phyloP scores from a whole-genome alignment of 495 filamentous ascomycete species.

The Daldinia concentrica region DNA sequence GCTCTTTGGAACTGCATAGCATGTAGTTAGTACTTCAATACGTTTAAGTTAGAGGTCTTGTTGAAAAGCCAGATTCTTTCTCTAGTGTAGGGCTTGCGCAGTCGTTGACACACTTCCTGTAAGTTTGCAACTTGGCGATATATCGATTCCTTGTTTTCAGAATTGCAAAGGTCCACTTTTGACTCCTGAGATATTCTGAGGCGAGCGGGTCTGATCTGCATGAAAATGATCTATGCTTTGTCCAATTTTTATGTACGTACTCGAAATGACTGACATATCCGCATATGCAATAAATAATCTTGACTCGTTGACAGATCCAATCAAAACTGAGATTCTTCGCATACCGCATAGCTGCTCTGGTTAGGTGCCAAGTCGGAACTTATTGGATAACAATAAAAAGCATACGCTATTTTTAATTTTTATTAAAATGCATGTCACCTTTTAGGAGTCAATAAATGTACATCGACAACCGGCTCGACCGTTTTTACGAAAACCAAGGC shows the following conservation, averaged over 20 bases:
- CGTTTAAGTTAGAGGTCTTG: no score
- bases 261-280: background rate
- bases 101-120: background rate
- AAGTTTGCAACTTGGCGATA: background rate
- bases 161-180: slow-evolving; percentile 23
- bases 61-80: no score
- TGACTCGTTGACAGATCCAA: background rate
- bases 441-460: background rate
- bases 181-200: slow-evolving; percentile 22
- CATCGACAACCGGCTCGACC: background rate
- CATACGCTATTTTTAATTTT: background rate
- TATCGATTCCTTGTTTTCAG: slow-evolving; percentile 1
- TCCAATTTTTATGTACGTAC: no score
- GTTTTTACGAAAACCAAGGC: background rate
- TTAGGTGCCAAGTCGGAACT: background rate
- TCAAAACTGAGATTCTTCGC: background rate
- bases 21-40: no score
- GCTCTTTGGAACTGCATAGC: no score
- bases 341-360: background rate
- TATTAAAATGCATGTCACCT: background rate
- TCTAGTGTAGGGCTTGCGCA: no score
- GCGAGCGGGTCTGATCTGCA: background rate
- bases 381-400: background rate
- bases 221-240: background rate
- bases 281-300: background rate